Percentiles rank a stretch among this genome's conserved stretches.
phyloP scores from a whole-genome alignment of 2,329 filamentous ascomycete species.

The Colletotrichum sp. region DNA sequence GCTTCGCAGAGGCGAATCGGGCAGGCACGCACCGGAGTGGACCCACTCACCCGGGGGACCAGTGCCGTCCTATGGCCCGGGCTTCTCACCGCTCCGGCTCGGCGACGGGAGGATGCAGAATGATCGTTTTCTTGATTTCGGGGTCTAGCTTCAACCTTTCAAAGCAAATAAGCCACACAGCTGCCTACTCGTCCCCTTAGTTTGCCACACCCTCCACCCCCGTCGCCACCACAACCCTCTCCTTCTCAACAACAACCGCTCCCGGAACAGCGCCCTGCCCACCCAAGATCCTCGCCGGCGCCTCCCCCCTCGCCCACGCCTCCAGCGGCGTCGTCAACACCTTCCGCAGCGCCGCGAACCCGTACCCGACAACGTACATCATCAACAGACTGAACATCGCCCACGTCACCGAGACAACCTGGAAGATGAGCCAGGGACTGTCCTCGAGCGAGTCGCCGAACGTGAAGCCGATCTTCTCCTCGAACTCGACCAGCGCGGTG shows the following conservation, averaged over 20 bases:
- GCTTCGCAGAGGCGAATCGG: neutral
- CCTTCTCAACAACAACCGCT: neutral
- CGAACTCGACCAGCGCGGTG: neutral
- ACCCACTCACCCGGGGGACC: neutral
- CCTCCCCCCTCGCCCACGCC: neutral
- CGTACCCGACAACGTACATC: neutral
- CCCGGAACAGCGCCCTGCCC: neutral
- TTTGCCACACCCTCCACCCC: neutral
- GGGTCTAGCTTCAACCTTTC: neutral
- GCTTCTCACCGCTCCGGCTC: neutral
- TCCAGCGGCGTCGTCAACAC: constrained; percentile 14
- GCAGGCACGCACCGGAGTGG: neutral
- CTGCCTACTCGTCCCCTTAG: neutral
- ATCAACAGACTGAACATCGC: neutral
- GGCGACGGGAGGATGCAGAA: neutral
- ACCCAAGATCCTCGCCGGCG: neutral
- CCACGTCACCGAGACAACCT: neutral
- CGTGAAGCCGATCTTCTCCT: neutral
- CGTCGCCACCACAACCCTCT: neutral
- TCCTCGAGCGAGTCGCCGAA: neutral
- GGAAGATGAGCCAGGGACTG: neutral
- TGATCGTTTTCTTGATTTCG: neutral
- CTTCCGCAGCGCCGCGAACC: neutral
- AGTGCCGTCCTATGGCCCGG: neutral
- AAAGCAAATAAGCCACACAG: neutral